Conservation (phyloP, 2,329 filamentous ascomycete species). For the Aureobasidium lini region DNA sequence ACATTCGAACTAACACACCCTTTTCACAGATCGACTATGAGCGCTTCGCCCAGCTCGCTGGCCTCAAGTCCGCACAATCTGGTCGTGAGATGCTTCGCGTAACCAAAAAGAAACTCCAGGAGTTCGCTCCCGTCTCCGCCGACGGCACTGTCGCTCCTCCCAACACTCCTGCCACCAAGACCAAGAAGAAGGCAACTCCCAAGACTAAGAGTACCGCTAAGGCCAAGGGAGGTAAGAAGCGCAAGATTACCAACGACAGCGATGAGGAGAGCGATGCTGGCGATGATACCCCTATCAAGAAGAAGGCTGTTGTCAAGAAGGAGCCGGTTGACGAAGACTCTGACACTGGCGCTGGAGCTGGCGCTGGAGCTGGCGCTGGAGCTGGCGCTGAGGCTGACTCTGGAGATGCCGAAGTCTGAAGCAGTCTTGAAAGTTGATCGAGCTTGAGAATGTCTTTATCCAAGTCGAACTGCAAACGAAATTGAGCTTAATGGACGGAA, state of each 20-base stretch:
- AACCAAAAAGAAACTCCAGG: conserved; percentile 27
- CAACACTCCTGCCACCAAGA: not conserved
- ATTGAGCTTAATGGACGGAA: not conserved
- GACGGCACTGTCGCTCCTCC: not conserved
- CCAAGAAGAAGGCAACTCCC: not conserved
- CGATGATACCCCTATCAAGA: not conserved
- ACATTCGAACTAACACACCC: not conserved
- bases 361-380: not conserved
- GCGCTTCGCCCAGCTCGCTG: conserved; percentile 24
- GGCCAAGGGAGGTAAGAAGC: conserved; percentile 7
- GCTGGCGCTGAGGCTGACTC: not conserved
- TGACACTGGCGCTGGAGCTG: not conserved
- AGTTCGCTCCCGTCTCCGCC: not conserved
- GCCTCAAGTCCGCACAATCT: conserved; percentile 21
- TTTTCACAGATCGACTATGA: conserved; percentile 26
- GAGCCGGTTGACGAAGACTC: not conserved
- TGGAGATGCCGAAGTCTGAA: conserved; percentile 2
- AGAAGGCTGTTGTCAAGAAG: not conserved
- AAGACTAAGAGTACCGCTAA: conserved; percentile 1
- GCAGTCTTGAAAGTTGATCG: not conserved
- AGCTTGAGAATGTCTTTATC: not conserved
- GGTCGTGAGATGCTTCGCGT: conserved; percentile 28
- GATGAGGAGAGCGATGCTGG: not conserved
- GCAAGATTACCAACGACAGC: conserved; percentile 4
- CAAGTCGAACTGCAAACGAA: not conserved